phyloP scores from a whole-genome alignment of 2,329 filamentous ascomycete genomes.

The Coniochaeta hoffmannii region DNA sequence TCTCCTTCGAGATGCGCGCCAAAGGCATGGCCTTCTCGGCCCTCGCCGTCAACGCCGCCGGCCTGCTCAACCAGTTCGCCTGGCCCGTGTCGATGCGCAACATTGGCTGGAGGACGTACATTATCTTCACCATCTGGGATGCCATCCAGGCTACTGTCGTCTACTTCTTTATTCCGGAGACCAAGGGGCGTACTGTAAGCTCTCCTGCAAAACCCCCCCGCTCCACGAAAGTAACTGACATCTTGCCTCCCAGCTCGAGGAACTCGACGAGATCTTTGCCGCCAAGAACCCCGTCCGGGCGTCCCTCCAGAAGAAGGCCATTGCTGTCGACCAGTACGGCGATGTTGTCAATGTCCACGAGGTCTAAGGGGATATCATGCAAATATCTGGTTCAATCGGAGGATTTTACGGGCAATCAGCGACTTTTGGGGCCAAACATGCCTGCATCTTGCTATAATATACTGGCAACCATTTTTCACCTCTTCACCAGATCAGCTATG shows the following conservation, averaged over 20 bases:
- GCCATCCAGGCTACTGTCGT: conserved; percentile 30
- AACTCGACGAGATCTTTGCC: conserved; percentile 38
- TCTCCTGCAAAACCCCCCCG: neutral
- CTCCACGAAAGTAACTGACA: neutral
- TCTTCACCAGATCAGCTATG: neutral
- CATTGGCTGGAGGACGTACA: conserved; percentile 44
- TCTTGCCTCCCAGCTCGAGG: conserved; percentile 28
- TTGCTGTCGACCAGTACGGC: neutral
- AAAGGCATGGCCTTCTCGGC: conserved; percentile 36
- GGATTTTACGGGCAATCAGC: too few species aligned
- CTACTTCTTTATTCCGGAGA: conserved; percentile 41
- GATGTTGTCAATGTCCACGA: conserved; percentile 3
- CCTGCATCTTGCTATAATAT: too few species aligned
- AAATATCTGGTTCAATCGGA: neutral
- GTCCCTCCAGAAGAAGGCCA: neutral
- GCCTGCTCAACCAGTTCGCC: conserved; percentile 34
- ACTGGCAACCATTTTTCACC: too few species aligned
- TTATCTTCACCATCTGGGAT: conserved; percentile 37
- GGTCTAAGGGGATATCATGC: neutral
- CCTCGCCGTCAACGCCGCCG: conserved; percentile 32
- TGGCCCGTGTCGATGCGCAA: conserved; percentile 36
- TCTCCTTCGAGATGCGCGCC: conserved; percentile 29
- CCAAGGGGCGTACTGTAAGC: conserved; percentile 31
- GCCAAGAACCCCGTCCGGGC: conserved; percentile 28
- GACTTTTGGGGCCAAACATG: too few species aligned